Evolutionary conservation across 2,329 filamentous ascomycete genomes (phyloP), one percentile per base, ranked within the genome.

Genomic region (Nemania sp.): DNA sequence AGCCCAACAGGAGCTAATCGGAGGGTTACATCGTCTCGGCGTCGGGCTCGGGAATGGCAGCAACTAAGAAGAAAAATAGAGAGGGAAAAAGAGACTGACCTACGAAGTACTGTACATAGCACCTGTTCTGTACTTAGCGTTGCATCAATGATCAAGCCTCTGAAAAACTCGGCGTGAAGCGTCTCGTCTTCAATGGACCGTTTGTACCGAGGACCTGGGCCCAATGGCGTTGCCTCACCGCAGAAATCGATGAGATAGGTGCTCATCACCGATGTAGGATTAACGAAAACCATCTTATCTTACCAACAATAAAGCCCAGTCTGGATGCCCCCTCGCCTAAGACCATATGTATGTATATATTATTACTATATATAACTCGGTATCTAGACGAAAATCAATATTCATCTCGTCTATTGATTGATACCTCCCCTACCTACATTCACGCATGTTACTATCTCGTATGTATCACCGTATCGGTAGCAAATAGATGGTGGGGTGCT

Each of bases 401-500:
- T 57, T 25, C 25, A 37, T 17, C 7, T 65, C 50, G 46, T 25
- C 45, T 7, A 34, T 60, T 55, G 54, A 34, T 60, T 55, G 54
- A 37, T 43, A 35, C 25, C 42, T 54, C 35, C 35, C 15, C 15
- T 12, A 39, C 11, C 15, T 39, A n/a, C 3, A 7, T 39, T 35
- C 7, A 40, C 20, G 5, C 25, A 7, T 29, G 25, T 7, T 21
- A 42, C 58, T 12, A n/a, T n/a, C n/a, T n/a, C n/a, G n/a, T n/a
- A n/a, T n/a, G n/a, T n/a, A n/a, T n/a, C n/a, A n/a, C n/a, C n/a
- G n/a, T 50, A 46, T 43, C 42, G 43, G 13, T 59, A 67, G 66
- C 66, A 69, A 69, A 69, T 68, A 68, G 66, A 65, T 63, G 57
- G 50, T 57, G 66, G 54, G 50, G 52, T 60, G 50, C 5, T 53